Evolutionary conservation across 2,329 filamentous ascomycete genomes (phyloP).

Genomic region (Ophiostoma quercus): DNA sequence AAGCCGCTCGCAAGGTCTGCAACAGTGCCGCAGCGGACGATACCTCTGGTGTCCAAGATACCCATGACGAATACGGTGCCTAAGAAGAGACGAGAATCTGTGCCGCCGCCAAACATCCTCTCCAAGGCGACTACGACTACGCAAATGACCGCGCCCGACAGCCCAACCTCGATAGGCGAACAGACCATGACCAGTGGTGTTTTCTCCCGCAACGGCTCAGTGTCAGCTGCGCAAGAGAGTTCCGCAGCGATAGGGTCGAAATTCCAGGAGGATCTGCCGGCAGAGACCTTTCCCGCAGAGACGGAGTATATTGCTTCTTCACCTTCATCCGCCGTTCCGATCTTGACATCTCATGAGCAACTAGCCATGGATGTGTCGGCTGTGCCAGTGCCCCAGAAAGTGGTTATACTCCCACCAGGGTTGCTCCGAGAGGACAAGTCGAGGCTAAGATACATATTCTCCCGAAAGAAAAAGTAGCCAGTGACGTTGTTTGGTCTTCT

Average conservation of each 20-base stretch:
- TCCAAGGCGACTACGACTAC: slow-evolving; percentile 2
- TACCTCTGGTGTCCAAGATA: neutral
- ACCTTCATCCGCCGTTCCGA: neutral
- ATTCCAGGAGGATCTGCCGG: neutral
- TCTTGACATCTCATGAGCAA: neutral
- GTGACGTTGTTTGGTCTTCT: neutral
- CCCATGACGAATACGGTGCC: too few species aligned
- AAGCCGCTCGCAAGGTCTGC: neutral
- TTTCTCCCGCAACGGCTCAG: neutral
- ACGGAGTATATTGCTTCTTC: neutral
- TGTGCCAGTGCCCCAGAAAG: neutral
- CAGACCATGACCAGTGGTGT: neutral
- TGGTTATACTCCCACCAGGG: neutral
- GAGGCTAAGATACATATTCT: neutral
- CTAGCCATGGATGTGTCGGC: neutral
- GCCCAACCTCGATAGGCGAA: neutral
- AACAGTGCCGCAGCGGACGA: neutral
- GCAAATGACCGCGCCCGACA: neutral
- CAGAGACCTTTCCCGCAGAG: neutral
- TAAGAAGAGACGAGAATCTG: neutral
- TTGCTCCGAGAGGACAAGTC: neutral
- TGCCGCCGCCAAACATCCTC: neutral
- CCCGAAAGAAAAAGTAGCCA: slow-evolving; percentile 4
- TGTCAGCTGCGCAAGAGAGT: neutral
- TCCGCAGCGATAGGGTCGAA: neutral